A percentile compares a stretch with the other conserved stretches of the same genome.
Conservation (phyloP, 352 stramenopile species). For the Pythium folliculosum region DNA sequence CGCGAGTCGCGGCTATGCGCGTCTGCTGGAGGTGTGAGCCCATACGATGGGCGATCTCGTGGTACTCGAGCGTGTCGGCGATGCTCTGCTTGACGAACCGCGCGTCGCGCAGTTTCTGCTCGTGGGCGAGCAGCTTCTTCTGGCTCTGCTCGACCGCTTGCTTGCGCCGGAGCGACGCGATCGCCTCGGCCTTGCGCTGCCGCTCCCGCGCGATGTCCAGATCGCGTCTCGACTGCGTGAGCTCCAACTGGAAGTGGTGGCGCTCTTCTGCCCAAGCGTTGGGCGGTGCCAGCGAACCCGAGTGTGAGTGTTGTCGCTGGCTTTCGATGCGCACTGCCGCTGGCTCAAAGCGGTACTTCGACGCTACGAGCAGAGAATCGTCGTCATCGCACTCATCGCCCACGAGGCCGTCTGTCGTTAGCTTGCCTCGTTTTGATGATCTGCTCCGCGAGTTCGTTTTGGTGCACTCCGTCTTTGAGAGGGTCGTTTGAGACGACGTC, state of each 20-base stretch:
- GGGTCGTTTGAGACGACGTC: neutral
- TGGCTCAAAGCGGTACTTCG: constrained; percentile 37
- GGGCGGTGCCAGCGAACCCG: neutral
- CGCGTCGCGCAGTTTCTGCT: constrained; percentile 33
- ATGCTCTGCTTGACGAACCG: constrained; percentile 44
- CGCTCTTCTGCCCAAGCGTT: constrained; percentile 52
- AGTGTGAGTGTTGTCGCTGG: constrained; percentile 2
- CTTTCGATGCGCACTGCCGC: constrained; percentile 24
- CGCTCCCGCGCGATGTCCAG: constrained; percentile 38
- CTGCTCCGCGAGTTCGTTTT: neutral
- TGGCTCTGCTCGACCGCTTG: constrained; percentile 44
- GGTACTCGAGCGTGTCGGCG: constrained; percentile 59
- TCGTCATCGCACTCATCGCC: neutral
- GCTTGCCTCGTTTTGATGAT: neutral
- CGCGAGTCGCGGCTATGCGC: constrained; percentile 39
- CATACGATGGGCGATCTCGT: constrained; percentile 40
- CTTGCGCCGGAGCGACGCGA: constrained; percentile 43
- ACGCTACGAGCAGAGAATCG: neutral
- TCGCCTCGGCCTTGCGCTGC: constrained; percentile 39
- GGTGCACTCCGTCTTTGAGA: neutral
- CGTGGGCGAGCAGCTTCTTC: constrained; percentile 40
- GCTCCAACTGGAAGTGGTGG: constrained; percentile 39
- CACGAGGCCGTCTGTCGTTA: neutral
- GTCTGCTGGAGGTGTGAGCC: constrained; percentile 47
- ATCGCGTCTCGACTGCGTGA: constrained; percentile 46